Conservation (phyloP, 352 stramenopile species). For the Phytophthora cactorum region DNA sequence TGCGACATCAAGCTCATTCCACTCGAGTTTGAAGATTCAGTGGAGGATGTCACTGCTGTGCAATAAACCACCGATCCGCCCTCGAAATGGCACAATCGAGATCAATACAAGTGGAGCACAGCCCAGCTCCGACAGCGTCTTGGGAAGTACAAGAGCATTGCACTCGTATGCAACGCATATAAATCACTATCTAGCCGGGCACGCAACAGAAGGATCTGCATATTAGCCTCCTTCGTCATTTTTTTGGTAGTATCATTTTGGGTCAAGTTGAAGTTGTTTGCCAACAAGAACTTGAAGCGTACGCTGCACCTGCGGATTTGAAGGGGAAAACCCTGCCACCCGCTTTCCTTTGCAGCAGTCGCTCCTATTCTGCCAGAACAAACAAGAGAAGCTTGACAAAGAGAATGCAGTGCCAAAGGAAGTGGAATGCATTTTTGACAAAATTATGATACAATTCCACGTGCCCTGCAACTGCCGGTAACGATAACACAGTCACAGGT, state of each 20-base stretch:
- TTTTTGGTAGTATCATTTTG: not conserved
- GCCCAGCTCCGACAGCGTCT: conserved; percentile 2
- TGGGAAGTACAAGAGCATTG: conserved; percentile 26
- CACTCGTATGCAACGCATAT: conserved; percentile 4
- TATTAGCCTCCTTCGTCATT: no score
- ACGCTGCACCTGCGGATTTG: not conserved
- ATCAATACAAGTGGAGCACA: conserved; percentile 1
- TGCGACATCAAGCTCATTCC: conserved; percentile 87
- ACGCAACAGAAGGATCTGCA: no score
- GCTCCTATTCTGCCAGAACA: not conserved
- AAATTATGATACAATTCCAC: not conserved
- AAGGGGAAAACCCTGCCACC: not conserved
- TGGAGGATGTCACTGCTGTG: conserved; percentile 25
- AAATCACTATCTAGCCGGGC: no score
- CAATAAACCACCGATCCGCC: conserved; percentile 13
- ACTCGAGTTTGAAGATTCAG: conserved; percentile 56
- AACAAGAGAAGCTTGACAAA: not conserved
- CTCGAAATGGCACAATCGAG: not conserved
- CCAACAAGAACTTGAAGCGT: not conserved
- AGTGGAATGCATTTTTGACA: not conserved
- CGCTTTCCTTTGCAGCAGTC: not conserved
- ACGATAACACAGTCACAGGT: not conserved
- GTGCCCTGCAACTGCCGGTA: not conserved
- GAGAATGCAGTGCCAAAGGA: not conserved
- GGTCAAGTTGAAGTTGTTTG: conserved; percentile 14